A percentile compares a stretch with the other conserved stretches of the same genome.
These are phyloP conservation scores for Anethum foeniculum DNA, from an alignment of 140 eudicot genomes.

Conservation along the genomic window DNA sequence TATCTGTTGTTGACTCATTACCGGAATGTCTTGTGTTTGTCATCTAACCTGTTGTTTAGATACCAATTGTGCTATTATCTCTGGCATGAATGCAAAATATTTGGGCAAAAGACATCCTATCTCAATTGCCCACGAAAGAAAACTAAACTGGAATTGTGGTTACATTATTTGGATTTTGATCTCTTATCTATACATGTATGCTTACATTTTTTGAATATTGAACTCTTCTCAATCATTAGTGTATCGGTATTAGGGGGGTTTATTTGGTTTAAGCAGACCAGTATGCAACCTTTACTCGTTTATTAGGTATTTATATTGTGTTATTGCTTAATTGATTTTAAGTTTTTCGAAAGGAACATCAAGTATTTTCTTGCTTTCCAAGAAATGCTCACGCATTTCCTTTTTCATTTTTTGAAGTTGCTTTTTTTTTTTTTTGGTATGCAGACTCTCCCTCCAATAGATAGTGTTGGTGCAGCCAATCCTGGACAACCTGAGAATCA, in stretches of 20 bases:
- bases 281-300: neutral
- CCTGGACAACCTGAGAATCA: slow-evolving; percentile 28
- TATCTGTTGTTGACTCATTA: neutral
- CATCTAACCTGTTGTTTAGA: neutral
- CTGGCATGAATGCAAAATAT: neutral
- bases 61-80: neutral
- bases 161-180: neutral
- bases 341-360: too few species aligned
- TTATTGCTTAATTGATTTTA: neutral
- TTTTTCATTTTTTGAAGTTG: slow-evolving; percentile 3
- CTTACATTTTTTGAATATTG: neutral
- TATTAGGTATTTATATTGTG: too few species aligned
- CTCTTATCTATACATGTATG: neutral
- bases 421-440: slow-evolving; percentile 10
- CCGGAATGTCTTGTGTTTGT: neutral
- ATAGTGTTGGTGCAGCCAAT: slow-evolving; percentile 27
- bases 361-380: neutral
- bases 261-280: neutral
- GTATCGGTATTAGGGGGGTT: neutral
- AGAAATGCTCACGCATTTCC: slow-evolving; percentile 1
- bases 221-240: neutral
- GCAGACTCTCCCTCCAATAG: slow-evolving; percentile 63
- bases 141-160: neutral
- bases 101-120: neutral
- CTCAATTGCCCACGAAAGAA: neutral